A percentile compares a stretch with the other conserved stretches of the same genome.
Evolutionary conservation across 371 early-diverging fungal genomes (phyloP).

Genomic region (Haplosporangium sp.): DNA sequence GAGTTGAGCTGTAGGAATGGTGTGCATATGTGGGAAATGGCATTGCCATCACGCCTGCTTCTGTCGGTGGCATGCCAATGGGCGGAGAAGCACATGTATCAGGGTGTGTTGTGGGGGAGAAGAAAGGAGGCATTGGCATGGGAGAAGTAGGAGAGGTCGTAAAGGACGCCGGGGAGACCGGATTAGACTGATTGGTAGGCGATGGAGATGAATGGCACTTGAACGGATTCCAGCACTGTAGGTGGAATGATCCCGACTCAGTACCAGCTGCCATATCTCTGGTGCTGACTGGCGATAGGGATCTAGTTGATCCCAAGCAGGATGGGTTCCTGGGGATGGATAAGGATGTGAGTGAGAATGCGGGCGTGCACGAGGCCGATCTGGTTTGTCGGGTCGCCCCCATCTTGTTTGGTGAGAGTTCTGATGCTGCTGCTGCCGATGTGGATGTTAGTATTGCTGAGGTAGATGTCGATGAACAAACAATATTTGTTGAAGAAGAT

Average conservation of each 20-base stretch:
- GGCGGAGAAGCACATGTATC: background rate
- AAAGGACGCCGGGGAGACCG: background rate
- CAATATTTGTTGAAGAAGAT: background rate
- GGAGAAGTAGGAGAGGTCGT: slow-evolving; percentile 16
- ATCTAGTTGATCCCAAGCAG: background rate
- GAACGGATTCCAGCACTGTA: background rate
- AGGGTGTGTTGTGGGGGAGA: background rate
- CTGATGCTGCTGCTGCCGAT: background rate
- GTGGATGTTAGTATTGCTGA: background rate
- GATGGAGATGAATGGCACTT: slow-evolving; percentile 9
- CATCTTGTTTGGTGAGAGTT: slow-evolving; percentile 7
- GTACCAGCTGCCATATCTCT: background rate
- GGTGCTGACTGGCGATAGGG: background rate
- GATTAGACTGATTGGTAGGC: too few relatives aligned
- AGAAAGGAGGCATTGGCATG: slow-evolving; percentile 26
- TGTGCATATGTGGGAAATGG: background rate
- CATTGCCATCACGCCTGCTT: slow-evolving; percentile 6
- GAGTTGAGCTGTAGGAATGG: background rate
- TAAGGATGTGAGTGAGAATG: slow-evolving; percentile 22
- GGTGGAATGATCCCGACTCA: background rate
- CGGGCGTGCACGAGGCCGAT: slow-evolving; percentile 32
- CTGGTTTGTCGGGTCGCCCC: slow-evolving; percentile 22
- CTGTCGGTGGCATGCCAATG: background rate
- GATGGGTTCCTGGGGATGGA: slow-evolving; percentile 11
- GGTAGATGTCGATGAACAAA: background rate